Conservation (phyloP, 495 filamentous ascomycete species). For the Neurospora sp. region DNA sequence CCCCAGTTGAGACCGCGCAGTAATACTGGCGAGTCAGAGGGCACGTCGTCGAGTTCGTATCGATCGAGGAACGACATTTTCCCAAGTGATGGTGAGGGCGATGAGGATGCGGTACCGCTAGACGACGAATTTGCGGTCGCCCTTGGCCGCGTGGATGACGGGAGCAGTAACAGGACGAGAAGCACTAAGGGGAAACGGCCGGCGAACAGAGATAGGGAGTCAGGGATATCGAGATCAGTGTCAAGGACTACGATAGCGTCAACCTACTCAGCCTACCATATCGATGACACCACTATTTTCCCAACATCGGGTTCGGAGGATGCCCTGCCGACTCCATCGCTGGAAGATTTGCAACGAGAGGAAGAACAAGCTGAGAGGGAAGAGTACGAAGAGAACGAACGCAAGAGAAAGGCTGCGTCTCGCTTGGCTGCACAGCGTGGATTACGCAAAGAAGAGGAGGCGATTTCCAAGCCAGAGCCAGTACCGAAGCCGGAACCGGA, state of each 20-base stretch:
- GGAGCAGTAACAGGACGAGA: constrained; percentile 56
- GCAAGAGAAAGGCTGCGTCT: constrained; percentile 61
- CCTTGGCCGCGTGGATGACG: constrained; percentile 64
- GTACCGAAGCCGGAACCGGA: neutral
- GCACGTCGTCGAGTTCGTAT: constrained; percentile 69
- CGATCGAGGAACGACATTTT: constrained; percentile 92
- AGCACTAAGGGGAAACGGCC: constrained; percentile 52
- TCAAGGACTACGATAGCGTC: constrained; percentile 43
- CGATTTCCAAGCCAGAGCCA: constrained; percentile 4
- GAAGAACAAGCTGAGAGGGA: constrained; percentile 57
- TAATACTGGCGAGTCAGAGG: constrained; percentile 68
- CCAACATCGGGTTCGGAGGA: constrained; percentile 11
- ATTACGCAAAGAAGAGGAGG: constrained; percentile 35
- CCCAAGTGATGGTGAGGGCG: constrained; percentile 81
- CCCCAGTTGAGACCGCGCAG: constrained; percentile 58
- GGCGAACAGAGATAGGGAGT: constrained; percentile 27
- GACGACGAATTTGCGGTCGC: constrained; percentile 87
- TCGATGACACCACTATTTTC: constrained; percentile 20
- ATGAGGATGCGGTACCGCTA: constrained; percentile 82
- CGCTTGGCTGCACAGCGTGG: constrained; percentile 63
- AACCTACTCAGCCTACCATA: constrained; percentile 26
- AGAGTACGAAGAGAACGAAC: constrained; percentile 62
- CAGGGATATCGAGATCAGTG: constrained; percentile 43
- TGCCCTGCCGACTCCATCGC: constrained; percentile 40
- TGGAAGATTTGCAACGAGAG: constrained; percentile 67